Conservation (phyloP, 1,284 basidiomycete genomes). For the Puccinia sorghi region DNA sequence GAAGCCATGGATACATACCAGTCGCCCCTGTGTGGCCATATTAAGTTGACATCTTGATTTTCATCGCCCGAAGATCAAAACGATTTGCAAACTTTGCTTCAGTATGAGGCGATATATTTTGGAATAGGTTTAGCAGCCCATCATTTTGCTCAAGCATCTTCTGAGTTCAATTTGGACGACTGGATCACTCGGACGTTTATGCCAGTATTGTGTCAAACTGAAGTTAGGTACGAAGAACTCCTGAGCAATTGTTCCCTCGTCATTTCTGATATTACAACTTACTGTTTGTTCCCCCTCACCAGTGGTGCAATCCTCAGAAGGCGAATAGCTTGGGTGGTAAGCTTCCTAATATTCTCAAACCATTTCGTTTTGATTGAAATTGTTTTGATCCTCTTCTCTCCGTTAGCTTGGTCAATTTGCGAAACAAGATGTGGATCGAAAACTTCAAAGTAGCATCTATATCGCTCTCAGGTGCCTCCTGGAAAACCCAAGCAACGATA, state of each 20-base stretch:
- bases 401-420: slow-evolving; percentile 42
- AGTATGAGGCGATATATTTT: slow-evolving; percentile 35
- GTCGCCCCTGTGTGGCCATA: background rate
- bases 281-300: background rate
- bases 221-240: slow-evolving; percentile 8
- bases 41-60: background rate
- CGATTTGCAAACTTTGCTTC: slow-evolving; percentile 20
- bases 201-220: slow-evolving; percentile 34
- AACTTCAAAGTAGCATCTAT: slow-evolving; percentile 33
- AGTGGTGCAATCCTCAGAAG: slow-evolving; percentile 32
- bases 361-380: background rate
- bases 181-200: slow-evolving; percentile 44
- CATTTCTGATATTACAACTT: background rate
- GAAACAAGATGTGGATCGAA: slow-evolving; percentile 30
- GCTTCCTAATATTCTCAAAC: background rate
- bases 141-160: slow-evolving; percentile 13
- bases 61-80: slow-evolving; percentile 12
- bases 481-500: slow-evolving; percentile 41
- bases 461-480: slow-evolving; percentile 30
- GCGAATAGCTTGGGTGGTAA: slow-evolving; percentile 43
- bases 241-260: background rate
- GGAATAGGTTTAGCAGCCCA: slow-evolving; percentile 31
- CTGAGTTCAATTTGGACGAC: slow-evolving; percentile 18
- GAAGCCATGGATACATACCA: background rate
- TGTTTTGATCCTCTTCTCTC: background rate